Evolutionary conservation across 1,284 basidiomycete genomes (phyloP), one percentile per base, ranked within the genome.

Genomic region (Cryptococcus sp.): DNA sequence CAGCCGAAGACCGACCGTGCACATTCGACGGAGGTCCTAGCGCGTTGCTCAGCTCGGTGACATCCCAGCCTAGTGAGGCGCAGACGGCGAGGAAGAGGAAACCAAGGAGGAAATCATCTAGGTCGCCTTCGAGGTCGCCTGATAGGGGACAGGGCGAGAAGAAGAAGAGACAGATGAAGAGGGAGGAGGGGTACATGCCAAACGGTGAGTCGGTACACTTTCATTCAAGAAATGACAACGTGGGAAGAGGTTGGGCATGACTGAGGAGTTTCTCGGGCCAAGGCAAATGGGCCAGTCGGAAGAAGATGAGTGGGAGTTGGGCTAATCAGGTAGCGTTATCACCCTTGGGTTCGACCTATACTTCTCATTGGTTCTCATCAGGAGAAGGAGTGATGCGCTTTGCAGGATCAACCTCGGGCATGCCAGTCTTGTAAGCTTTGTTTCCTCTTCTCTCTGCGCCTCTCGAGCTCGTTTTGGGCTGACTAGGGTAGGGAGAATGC

Each of bases 301-400:
- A n/a, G n/a, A n/a, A n/a, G n/a, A n/a, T n/a, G n/a, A n/a, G n/a
- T n/a, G n/a, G n/a, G n/a, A n/a, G n/a, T n/a, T n/a, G n/a, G 34
- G 18, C 34, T 36, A n/a, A 36, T n/a, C 9, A 36, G 18, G 6
- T n/a, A 36, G 34, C 9, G 11, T 16, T 43, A 22, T 43, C 41
- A 19, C 28, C 26, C 5, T 25, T 43, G 9, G 41, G 41, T 9
- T 43, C 41, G 19, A 43, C 41, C 14, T 24, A 43, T 22, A 43
- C 41, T 10, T 43, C 41, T 11, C 41, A 43, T 21, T 43, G 41
- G 41, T 43, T 43, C 31, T 43, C 41, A 4, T 43, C 41, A 4
- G 41, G 41, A 22, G 41, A 43, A 23, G 41, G 41, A 16, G 41
- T 43, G 11, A 43, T 43, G 41, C 41, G 41, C 4, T 43, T 43